Conservation (phyloP, 306 rosid species). For the Cucumis hystrix region DNA sequence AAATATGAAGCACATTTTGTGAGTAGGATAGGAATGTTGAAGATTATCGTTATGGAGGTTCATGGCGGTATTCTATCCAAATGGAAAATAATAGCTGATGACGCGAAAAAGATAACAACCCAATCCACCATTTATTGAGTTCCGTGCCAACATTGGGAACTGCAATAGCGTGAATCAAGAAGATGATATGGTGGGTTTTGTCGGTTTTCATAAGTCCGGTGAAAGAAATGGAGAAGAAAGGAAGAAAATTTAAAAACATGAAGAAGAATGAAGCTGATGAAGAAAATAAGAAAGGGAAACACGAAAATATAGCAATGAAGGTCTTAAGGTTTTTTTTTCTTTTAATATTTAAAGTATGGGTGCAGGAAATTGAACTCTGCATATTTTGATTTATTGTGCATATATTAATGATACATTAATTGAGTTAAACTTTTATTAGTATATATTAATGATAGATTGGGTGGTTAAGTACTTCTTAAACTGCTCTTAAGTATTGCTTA, state of each 20-base stretch:
- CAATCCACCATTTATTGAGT: background rate
- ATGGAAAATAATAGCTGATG: background rate
- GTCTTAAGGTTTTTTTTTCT: too few species aligned
- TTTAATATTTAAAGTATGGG: too few species aligned
- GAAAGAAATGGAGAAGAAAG: background rate
- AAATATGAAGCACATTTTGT: background rate
- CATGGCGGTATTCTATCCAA: background rate
- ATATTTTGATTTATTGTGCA: too few species aligned
- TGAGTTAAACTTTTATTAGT: too few species aligned
- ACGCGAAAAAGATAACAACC: background rate
- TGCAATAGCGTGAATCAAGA: background rate
- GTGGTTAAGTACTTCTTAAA: too few species aligned
- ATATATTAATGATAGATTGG: too few species aligned
- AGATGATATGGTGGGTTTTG: background rate
- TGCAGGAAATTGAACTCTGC: too few species aligned
- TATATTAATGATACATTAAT: too few species aligned
- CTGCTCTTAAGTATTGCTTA: too few species aligned
- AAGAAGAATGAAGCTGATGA: background rate
- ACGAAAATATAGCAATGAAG: too few species aligned
- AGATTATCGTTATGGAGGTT: background rate
- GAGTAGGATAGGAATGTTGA: background rate
- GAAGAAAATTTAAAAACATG: too few species aligned
- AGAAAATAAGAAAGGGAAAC: too few species aligned
- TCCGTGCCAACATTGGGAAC: conserved; percentile 8
- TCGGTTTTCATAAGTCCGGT: background rate